Evolutionary conservation across 1,139 yeast species (phyloP).

Genomic region (Geotrichum candidum): DNA sequence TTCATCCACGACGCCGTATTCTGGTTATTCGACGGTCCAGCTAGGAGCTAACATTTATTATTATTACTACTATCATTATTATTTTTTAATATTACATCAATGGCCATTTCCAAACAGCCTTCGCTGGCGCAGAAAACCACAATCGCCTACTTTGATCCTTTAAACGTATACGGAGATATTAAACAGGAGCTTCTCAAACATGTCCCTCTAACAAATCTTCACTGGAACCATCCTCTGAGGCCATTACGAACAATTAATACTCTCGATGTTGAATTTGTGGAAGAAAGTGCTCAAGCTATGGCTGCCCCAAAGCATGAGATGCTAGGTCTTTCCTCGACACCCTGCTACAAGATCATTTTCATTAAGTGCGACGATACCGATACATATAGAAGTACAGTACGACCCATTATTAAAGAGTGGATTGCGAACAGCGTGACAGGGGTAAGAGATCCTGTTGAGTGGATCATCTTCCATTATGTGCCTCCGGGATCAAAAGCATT

Average conservation of each 20-base stretch:
- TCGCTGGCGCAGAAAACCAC: constrained; percentile 28
- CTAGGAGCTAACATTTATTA: not conserved
- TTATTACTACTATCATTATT: too few relatives aligned
- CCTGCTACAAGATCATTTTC: constrained; percentile 63
- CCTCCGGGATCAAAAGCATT: constrained; percentile 40
- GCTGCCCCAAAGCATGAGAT: constrained; percentile 37
- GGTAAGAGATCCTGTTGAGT: constrained; percentile 48
- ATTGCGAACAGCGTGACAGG: constrained; percentile 44
- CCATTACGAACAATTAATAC: constrained; percentile 63
- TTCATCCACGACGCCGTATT: not conserved
- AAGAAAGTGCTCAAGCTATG: constrained; percentile 49
- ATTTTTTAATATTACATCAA: not conserved
- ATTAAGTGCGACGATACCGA: constrained; percentile 63
- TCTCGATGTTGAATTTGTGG: constrained; percentile 53
- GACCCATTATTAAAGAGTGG: constrained; percentile 78
- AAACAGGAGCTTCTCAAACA: constrained; percentile 46
- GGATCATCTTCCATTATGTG: constrained; percentile 56
- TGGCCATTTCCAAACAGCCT: not conserved
- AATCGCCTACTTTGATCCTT: constrained; percentile 83
- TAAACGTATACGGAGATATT: constrained; percentile 56
- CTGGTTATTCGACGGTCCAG: not conserved
- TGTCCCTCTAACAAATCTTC: constrained; percentile 66
- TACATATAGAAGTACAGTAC: constrained; percentile 63
- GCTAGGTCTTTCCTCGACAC: constrained; percentile 41
- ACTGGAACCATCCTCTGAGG: constrained; percentile 61